A percentile compares a stretch with the other conserved stretches of the same genome.
Conservation (phyloP, 768 basidiomycete species). For the Tephrocybe rancida region DNA sequence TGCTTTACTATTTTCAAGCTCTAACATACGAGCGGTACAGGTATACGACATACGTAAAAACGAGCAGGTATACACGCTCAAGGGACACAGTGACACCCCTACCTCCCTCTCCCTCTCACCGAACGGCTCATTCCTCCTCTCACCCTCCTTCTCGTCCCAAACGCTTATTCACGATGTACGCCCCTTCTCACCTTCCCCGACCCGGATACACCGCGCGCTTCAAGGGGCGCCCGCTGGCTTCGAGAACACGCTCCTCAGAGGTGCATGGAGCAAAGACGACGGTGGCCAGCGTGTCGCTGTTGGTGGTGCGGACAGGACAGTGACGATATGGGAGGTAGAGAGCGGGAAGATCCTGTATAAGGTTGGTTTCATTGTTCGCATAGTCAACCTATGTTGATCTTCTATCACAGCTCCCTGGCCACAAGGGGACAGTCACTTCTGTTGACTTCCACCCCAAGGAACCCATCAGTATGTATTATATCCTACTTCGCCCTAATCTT, state of each 20-base stretch:
- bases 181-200: conserved; percentile 88
- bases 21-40: conserved; percentile 36
- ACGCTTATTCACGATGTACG: conserved; percentile 90
- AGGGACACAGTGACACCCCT: conserved; percentile 91
- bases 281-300: conserved; percentile 82
- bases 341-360: conserved; percentile 78
- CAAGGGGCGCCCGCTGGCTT: conserved; percentile 93
- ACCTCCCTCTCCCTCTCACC: conserved; percentile 93
- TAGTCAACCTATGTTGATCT: background rate
- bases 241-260: conserved; percentile 82
- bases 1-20: conserved; percentile 7
- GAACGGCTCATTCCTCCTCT: conserved; percentile 83
- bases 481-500: background rate
- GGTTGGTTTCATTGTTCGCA: conserved; percentile 39
- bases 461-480: conserved; percentile 75
- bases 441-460: conserved; percentile 97
- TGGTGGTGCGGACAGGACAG: conserved; percentile 87
- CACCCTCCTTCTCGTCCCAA: conserved; percentile 88
- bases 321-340: conserved; percentile 87
- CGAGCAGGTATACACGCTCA: conserved; percentile 76
- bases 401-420: conserved; percentile 76
- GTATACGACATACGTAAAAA: conserved; percentile 90
- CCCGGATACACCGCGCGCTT: conserved; percentile 76
- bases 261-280: conserved; percentile 87
- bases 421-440: conserved; percentile 95